phyloP scores from a whole-genome alignment of 208 protist genomes.

The Leishmania major region DNA sequence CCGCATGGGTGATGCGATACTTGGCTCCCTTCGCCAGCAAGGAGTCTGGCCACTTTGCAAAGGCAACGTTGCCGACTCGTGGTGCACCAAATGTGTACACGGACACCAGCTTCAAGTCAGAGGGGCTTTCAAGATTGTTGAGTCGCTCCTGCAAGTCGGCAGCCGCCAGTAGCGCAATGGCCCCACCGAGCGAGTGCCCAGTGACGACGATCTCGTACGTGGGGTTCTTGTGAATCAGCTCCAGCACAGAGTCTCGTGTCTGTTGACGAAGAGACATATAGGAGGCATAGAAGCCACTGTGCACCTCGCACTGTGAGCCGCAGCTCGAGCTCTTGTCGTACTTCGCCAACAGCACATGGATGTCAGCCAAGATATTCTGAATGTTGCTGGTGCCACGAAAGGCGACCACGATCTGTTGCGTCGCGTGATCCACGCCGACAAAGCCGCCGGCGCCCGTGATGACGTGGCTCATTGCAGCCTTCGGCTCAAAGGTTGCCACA shows the following conservation, averaged over 20 bases:
- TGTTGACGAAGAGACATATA: slow-evolving; percentile 30
- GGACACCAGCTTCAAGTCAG: background rate
- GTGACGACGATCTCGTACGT: slow-evolving; percentile 8
- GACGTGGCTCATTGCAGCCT: background rate
- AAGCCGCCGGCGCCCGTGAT: slow-evolving; percentile 18
- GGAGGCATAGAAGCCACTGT: slow-evolving; percentile 44
- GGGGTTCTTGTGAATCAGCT: background rate
- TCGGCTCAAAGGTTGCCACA: background rate
- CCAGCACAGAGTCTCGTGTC: background rate
- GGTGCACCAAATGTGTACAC: slow-evolving; percentile 66
- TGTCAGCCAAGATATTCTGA: slow-evolving; percentile 4
- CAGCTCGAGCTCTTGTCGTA: slow-evolving; percentile 34
- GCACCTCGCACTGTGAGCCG: slow-evolving; percentile 33
- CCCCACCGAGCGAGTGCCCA: slow-evolving; percentile 1
- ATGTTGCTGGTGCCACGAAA: slow-evolving; percentile 58
- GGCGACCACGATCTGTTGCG: slow-evolving; percentile 31
- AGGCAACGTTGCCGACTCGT: slow-evolving; percentile 54
- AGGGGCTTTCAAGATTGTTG: background rate
- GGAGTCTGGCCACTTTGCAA: slow-evolving; percentile 24
- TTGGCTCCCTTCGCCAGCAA: slow-evolving; percentile 20
- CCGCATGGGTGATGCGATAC: slow-evolving; percentile 47
- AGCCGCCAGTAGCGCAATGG: slow-evolving; percentile 2
- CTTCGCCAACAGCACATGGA: slow-evolving; percentile 36
- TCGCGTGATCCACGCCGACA: slow-evolving; percentile 24
- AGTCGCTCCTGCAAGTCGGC: slow-evolving; percentile 1